Evolutionary conservation across 1,139 yeast species (phyloP).

Genomic region (Kurtzmaniella quercitrusa): DNA sequence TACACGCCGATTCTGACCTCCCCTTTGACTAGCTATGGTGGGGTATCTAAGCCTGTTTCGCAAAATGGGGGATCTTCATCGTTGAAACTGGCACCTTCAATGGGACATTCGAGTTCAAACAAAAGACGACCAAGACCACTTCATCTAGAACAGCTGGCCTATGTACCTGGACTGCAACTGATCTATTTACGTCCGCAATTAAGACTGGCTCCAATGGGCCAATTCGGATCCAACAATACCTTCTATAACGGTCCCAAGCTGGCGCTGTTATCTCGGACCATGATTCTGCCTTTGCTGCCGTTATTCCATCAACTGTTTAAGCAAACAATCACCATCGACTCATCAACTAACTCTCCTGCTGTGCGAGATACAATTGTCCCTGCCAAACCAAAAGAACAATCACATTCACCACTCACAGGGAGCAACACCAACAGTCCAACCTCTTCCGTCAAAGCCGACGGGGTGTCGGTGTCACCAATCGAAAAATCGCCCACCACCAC

Average conservation of each 20-base stretch:
- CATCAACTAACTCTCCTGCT: neutral
- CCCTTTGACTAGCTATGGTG: neutral
- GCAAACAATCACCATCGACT: slow-evolving; percentile 16
- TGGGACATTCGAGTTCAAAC: slow-evolving; percentile 5
- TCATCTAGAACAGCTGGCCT: slow-evolving; percentile 32
- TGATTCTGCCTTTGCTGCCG: slow-evolving; percentile 40
- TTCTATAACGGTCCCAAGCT: slow-evolving; percentile 16
- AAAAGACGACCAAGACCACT: slow-evolving; percentile 43
- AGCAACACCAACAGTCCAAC: neutral
- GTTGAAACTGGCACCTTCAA: slow-evolving; percentile 8
- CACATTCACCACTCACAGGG: neutral
- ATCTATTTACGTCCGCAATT: neutral
- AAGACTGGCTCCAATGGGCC: slow-evolving; percentile 5
- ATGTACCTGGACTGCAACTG: neutral
- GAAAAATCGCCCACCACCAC: neutral
- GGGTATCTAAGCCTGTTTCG: neutral
- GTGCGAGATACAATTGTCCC: neutral
- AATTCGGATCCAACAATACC: slow-evolving; percentile 12
- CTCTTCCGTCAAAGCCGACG: neutral
- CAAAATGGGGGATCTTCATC: slow-evolving; percentile 2
- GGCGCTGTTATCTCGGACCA: slow-evolving; percentile 27
- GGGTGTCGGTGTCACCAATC: neutral
- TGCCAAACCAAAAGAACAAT: neutral
- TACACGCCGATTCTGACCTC: slow-evolving; percentile 1
- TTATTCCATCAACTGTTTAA: slow-evolving; percentile 37